Evolutionary conservation across 768 basidiomycete genomes (phyloP).

Genomic region (Steccherinum ochraceum): DNA sequence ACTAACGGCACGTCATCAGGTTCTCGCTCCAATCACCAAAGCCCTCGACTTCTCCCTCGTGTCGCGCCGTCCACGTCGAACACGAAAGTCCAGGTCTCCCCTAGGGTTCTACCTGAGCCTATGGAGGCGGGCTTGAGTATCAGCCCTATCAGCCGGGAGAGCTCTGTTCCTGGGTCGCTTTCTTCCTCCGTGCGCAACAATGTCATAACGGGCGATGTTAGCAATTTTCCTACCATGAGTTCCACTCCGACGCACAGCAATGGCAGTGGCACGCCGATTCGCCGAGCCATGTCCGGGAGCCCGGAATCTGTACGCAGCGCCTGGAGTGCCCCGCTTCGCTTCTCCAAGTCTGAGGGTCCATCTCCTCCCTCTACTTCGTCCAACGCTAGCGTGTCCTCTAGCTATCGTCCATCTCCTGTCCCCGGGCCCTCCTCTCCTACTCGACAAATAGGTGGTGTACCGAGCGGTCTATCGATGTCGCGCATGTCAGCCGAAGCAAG

Average conservation of each 20-base stretch:
- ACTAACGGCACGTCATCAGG: slow-evolving; percentile 15
- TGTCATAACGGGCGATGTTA: slow-evolving; percentile 18
- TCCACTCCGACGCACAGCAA: slow-evolving; percentile 21
- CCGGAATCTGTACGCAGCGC: slow-evolving; percentile 20
- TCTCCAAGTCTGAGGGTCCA: slow-evolving; percentile 17
- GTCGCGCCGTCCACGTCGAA: slow-evolving; percentile 32
- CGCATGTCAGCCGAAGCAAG: background rate
- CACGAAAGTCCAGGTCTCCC: slow-evolving; percentile 52
- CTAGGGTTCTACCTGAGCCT: slow-evolving; percentile 42
- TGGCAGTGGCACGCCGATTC: slow-evolving; percentile 9
- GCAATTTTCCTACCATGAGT: slow-evolving; percentile 29
- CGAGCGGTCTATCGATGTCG: slow-evolving; percentile 4
- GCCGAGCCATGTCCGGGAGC: slow-evolving; percentile 15
- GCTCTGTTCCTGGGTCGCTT: background rate
- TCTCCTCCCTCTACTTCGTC: slow-evolving; percentile 2
- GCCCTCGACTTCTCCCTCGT: slow-evolving; percentile 25
- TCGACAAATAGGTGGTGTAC: background rate
- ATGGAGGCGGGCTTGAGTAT: slow-evolving; percentile 43
- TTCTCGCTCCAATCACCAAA: slow-evolving; percentile 14
- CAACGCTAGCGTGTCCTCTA: background rate
- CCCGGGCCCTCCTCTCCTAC: background rate
- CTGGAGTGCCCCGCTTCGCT: slow-evolving; percentile 25
- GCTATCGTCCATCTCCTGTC: background rate
- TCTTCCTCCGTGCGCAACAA: too few species aligned
- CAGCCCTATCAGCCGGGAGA: slow-evolving; percentile 14